Base-by-base conservation (phyloP, 2,329 filamentous ascomycete genomes). In the Botrytis elliptica region DNA sequence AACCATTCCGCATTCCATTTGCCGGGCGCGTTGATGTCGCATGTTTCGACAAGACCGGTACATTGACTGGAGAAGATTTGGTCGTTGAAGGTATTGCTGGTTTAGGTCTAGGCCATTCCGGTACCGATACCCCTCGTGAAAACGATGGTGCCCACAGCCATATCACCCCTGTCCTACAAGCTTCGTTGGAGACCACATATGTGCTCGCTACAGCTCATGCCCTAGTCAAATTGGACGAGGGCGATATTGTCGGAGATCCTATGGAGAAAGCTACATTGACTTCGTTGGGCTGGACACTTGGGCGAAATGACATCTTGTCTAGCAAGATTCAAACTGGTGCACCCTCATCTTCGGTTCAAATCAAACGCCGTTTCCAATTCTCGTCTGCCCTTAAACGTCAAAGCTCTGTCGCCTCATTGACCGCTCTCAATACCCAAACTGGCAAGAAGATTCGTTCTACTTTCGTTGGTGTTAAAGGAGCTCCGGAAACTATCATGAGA, bases 41-140 rank as follows among this genome's bases (percentile, higher is more conserved):
- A 76, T 99, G 96, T 85, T 99, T 99, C 78, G 96, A 99, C 84
- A 99, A 99, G 87, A 99, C 96, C 20, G 96, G 96, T 77, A 99
- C 96, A 1, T 84, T 99, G 74, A 99, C 96, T 55, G 96, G 96
- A 68, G 96, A 99, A 82, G 95, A 99, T 81, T 86, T 99, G 62
- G 94, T 99, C 18, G 96, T 99, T 33, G 95, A 99, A 81, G 96
- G 96, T 80, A 95, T 99, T 82, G 96, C 96, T 75, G 96, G 96
- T 25, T 88, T 98, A 42, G 91, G 89, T 20, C 87, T 98, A 42
- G 91, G 91, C 38, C 87, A 92, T 72, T 82, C 87, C 42, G 90
- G 90, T 46, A 89, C 90, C 22, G 86, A 89, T 76, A 89, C 90
- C 9, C 88, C 86, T 44, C 86, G 88, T 74, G 93, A 95, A 80